Evolutionary conservation across 495 filamentous ascomycete species (phyloP).

Genomic region (Elaphomyces granulatus): DNA sequence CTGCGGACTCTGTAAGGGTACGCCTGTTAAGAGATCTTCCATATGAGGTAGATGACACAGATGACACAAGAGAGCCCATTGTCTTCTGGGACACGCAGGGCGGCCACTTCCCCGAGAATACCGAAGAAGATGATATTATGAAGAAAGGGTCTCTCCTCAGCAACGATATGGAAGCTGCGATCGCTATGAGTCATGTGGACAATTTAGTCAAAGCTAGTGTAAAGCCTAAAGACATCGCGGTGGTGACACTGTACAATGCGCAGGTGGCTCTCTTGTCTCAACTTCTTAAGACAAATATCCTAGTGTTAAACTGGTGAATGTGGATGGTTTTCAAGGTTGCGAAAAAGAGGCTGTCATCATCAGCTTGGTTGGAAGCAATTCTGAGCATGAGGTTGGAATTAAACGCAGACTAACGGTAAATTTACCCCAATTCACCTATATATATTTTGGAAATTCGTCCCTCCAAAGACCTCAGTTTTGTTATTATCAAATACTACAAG

Average conservation of each 20-base stretch:
- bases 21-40: constrained; percentile 65
- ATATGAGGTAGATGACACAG: constrained; percentile 64
- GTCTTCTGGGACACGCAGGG: constrained; percentile 96
- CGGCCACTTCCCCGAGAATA: constrained; percentile 64
- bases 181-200: constrained; percentile 63
- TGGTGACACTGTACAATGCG: constrained; percentile 93
- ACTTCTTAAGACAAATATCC: constrained; percentile 64
- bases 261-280: constrained; percentile 69
- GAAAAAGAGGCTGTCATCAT: constrained; percentile 96
- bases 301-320: constrained; percentile 79
- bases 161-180: constrained; percentile 77
- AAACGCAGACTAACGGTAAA: too few species aligned
- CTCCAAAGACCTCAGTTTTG: too few species aligned
- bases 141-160: constrained; percentile 44
- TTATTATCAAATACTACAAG: too few species aligned
- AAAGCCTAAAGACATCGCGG: constrained; percentile 66
- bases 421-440: too few species aligned
- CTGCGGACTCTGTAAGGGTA: constrained; percentile 58
- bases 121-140: constrained; percentile 34
- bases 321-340: constrained; percentile 93
- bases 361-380: constrained; percentile 79
- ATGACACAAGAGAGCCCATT: constrained; percentile 76
- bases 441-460: too few species aligned
- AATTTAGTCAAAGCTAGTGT: constrained; percentile 67
- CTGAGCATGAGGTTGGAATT: constrained; percentile 73